A percentile compares a stretch with the other conserved stretches of the same genome.
Conservation (phyloP, 208 protist genomes). For the Leishmania amazonensis region DNA sequence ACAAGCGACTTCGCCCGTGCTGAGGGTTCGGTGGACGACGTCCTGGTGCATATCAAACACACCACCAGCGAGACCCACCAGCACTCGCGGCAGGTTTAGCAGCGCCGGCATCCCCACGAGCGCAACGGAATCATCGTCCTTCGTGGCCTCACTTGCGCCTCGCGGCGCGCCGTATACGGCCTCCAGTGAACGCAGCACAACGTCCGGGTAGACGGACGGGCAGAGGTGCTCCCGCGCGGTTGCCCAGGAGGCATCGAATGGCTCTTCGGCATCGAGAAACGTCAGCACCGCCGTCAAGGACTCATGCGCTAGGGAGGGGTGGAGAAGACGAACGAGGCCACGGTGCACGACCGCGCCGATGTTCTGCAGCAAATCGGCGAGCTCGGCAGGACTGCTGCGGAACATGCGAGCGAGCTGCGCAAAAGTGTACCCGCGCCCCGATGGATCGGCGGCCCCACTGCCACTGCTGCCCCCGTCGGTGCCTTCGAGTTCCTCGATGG, state of each 20-base stretch:
- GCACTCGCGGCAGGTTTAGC: conserved; percentile 33
- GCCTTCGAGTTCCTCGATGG: conserved; percentile 54
- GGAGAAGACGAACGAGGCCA: conserved; percentile 57
- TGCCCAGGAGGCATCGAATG: conserved; percentile 25
- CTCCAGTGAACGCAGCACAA: conserved; percentile 60
- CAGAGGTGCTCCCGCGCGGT: conserved; percentile 45
- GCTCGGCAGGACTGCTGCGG: conserved; percentile 53
- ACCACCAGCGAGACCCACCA: conserved; percentile 48
- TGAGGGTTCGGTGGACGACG: conserved; percentile 7
- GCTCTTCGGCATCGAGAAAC: conserved; percentile 39
- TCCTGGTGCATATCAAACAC: conserved; percentile 35
- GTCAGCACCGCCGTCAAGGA: conserved; percentile 39
- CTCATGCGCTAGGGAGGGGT: conserved; percentile 42
- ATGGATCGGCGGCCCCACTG: not conserved
- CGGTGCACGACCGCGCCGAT: conserved; percentile 57
- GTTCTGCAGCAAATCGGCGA: conserved; percentile 34
- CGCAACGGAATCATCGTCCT: conserved; percentile 6
- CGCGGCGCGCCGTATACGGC: conserved; percentile 37
- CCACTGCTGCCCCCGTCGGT: not conserved
- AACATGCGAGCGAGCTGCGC: conserved; percentile 40
- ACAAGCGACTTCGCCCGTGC: conserved; percentile 8
- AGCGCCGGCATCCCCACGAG: conserved; percentile 8
- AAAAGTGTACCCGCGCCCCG: conserved; percentile 42
- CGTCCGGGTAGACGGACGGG: conserved; percentile 49
- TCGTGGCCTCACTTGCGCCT: not conserved